A percentile compares a stretch with the other conserved stretches of the same genome.
Conservation (phyloP, 2,329 filamentous ascomycete genomes). For the Hirsutella minnesotensis region DNA sequence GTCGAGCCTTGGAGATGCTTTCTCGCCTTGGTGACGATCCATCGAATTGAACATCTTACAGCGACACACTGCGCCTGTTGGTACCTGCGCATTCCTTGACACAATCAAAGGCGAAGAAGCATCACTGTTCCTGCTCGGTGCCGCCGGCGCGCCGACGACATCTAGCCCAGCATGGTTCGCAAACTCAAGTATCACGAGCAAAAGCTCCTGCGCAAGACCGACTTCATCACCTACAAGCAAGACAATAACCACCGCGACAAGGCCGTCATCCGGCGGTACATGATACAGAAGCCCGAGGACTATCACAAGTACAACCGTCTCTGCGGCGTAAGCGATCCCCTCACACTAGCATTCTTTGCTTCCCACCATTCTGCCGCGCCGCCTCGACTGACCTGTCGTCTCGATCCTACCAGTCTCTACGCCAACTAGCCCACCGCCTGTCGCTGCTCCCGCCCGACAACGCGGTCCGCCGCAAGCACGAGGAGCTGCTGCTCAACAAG, state of each 20-base stretch:
- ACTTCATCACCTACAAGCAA: constrained; percentile 88
- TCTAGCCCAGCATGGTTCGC: constrained; percentile 61
- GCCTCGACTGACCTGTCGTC: neutral
- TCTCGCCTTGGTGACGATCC: too few relatives aligned
- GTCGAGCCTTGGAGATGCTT: too few relatives aligned
- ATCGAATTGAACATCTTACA: too few relatives aligned
- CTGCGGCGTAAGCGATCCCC: constrained; percentile 45
- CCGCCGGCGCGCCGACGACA: neutral
- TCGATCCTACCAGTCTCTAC: constrained; percentile 49
- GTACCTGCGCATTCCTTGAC: too few relatives aligned
- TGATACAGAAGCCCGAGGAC: constrained; percentile 80
- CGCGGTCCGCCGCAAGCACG: constrained; percentile 68
- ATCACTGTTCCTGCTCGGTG: too few relatives aligned
- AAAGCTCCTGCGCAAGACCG: constrained; percentile 83
- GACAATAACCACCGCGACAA: constrained; percentile 81
- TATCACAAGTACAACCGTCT: constrained; percentile 59
- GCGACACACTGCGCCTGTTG: too few relatives aligned
- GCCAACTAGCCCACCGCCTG: constrained; percentile 81
- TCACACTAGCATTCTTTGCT: neutral
- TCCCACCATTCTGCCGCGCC: neutral
- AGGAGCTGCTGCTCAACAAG: constrained; percentile 80
- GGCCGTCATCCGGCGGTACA: constrained; percentile 69
- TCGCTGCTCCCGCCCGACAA: constrained; percentile 72
- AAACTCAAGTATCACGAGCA: constrained; percentile 96
- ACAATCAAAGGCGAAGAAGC: too few relatives aligned